A percentile compares a stretch with the other conserved stretches of the same genome.
These are phyloP conservation scores for Floccularia luteovirens DNA, from an alignment of 768 basidiomycete genomes.

Conservation along the genomic window DNA sequence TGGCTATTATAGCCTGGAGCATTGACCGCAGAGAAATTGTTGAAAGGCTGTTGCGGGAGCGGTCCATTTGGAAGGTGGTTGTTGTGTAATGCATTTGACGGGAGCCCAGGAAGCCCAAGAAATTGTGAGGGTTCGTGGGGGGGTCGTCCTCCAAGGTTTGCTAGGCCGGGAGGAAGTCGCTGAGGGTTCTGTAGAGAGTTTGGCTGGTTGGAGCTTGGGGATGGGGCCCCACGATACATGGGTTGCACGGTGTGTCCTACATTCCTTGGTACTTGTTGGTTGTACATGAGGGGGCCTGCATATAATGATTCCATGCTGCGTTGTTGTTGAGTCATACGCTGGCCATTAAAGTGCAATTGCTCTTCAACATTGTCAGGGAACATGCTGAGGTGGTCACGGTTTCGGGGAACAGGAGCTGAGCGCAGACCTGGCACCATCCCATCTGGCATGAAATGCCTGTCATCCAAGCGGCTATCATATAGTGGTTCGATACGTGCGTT, in stretches of 20 bases:
- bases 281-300: slow-evolving; percentile 40
- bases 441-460: slow-evolving; percentile 75
- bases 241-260: slow-evolving; percentile 48
- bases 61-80: slow-evolving; percentile 27
- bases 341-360: slow-evolving; percentile 50
- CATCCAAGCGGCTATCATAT: slow-evolving; percentile 69
- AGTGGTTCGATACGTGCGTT: slow-evolving; percentile 55
- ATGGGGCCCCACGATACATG: slow-evolving; percentile 65
- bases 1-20: slow-evolving; percentile 36
- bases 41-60: slow-evolving; percentile 40
- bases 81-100: slow-evolving; percentile 36
- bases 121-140: slow-evolving; percentile 74
- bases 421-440: slow-evolving; percentile 83
- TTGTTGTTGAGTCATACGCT: slow-evolving; percentile 44
- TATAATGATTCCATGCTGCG: slow-evolving; percentile 53
- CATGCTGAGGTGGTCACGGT: slow-evolving; percentile 43
- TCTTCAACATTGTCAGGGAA: slow-evolving; percentile 61
- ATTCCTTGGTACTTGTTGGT: slow-evolving; percentile 49
- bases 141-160: slow-evolving; percentile 75
- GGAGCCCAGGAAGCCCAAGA: slow-evolving; percentile 37
- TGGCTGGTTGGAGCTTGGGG: slow-evolving; percentile 45
- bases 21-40: slow-evolving; percentile 39
- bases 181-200: slow-evolving; percentile 40
- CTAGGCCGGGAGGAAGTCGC: slow-evolving; percentile 72
- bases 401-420: slow-evolving; percentile 53